Evolutionary conservation across 1,284 basidiomycete species (phyloP), one percentile per base, ranked within the genome.

Genomic region (Trametes sp.): DNA sequence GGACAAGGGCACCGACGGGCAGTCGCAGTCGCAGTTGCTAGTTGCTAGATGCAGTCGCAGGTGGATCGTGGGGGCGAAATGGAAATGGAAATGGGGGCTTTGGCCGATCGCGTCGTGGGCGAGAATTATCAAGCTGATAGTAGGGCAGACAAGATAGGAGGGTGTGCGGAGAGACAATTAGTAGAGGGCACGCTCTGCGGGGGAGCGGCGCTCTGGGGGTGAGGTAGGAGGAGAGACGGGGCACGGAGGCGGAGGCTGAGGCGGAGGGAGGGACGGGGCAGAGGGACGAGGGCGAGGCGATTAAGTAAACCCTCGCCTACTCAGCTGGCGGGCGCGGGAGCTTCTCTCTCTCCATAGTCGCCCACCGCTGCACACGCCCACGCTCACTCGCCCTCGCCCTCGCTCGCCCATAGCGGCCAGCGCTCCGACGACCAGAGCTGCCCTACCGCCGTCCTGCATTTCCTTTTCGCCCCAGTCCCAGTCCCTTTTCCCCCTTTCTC

Each of bases 121-220:
- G 23, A 26, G 45, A 4, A 49, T 49, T 57, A 50, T 26, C 38
- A 21, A 31, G 46, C 28, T 26, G 21, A 46, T 28, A 38, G 45
- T 35, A 33, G 41, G 41, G 53, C n/a, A 42, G 53, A 14, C 42
- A 13, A 16, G 36, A 45, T 46, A 49, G 44, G 16, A 36, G 33
- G 50, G 1, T 31, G 41, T 29, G 31, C 8, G 50, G 35, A 42
- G 3, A 54, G 41, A 48, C 16, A 41, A 51, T 19, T 58, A 58
- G 41, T 50, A 58, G 46, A 50, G 50, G 49, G 29, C 57, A 52
- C 57, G 57, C 57, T 52, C 56, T n/a, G 31, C n/a, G 26, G 49
- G 35, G 41, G 57, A 46, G 49, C 38, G 50, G 53, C 5, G 53
- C 28, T 19, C 35, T n/a, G 53, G 38, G 38, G 42, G 41, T 42